Evolutionary conservation across 2,329 filamentous ascomycete genomes (phyloP), one percentile per base, ranked within the genome.

Genomic region (Neurospora sp.): DNA sequence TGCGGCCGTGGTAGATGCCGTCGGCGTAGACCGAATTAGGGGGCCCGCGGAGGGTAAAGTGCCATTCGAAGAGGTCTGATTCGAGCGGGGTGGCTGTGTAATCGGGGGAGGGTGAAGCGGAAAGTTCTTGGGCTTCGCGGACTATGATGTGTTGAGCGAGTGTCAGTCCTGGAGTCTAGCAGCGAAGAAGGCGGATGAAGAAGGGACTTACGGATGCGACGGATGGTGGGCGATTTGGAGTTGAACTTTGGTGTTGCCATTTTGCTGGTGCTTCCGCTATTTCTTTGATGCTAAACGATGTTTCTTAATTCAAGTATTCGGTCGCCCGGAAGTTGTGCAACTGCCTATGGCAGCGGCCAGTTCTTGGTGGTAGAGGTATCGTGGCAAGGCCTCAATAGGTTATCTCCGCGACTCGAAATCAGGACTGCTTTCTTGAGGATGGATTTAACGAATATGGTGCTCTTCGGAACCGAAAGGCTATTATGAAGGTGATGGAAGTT

Each of bases 21-120:
- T 85, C 83, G 65, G 88, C 88, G 81, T 94, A 97, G 43, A 90
- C 88, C 0, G 93, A 94, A 39, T 87, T 84, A 0, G 95, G 95
- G 0, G 95, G 94, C 0, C 96, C 96, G 68, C 91, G 89, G n/a
- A 99, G 85, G 0, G 96, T 99, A 82, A 98, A 99, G 83, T 99
- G 96, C 96, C 96, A 99, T 81, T 98, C 94, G 82, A 97, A 97
- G 69, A 99, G 89, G 81, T 98, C 93, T 39, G 88, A 85, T 78
- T 98, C 95, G 72, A 95, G 88, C 0, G 96, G 96, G 4, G 89
- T 85, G 52, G 95, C 96, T 75, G 91, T 88, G 81, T 95, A 96
- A 82, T 97, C 93, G 69, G 92, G 84, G 2, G 92, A 96, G 4
- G 95, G 93, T 43, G 91, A 87, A 70, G 84, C 85, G 71, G 92